A percentile compares a stretch with the other conserved stretches of the same genome.
Evolutionary conservation across 257 asterid species (phyloP).

Genomic region (Salvia hispanica): DNA sequence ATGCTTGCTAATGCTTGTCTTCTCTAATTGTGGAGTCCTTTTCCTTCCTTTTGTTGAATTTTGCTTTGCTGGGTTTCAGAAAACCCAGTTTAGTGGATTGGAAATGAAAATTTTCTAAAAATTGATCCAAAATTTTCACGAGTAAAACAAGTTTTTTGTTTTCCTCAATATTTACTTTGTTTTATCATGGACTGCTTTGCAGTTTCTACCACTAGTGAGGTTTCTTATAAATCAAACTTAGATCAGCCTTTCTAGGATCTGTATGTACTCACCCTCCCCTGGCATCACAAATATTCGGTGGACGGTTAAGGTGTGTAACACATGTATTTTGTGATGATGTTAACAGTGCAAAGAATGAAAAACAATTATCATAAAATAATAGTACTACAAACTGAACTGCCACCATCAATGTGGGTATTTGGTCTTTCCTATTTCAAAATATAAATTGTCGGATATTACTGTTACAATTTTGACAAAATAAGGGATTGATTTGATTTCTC

Average conservation of each 20-base stretch:
- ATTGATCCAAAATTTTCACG: background rate
- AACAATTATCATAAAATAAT: background rate
- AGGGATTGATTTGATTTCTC: slow-evolving; percentile 27
- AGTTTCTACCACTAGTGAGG: background rate
- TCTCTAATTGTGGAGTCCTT: slow-evolving; percentile 5
- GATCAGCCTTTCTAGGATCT: slow-evolving; percentile 1
- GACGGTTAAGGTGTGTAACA: background rate
- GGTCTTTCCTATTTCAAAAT: background rate
- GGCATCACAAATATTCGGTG: background rate
- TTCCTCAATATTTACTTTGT: slow-evolving; percentile 4
- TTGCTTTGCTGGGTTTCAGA: slow-evolving; percentile 9
- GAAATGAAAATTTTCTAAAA: background rate
- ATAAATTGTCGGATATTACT: background rate
- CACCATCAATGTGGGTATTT: background rate
- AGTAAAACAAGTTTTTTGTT: background rate
- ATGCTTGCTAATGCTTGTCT: background rate
- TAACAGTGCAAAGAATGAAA: background rate
- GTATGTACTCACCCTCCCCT: background rate
- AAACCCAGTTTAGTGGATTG: no score
- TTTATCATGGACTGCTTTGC: background rate
- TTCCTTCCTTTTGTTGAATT: background rate
- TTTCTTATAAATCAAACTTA: background rate
- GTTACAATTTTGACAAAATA: background rate
- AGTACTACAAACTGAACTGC: background rate
- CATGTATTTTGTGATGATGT: background rate